Base-by-base conservation (phyloP, 306 rosid species). In the Castanea mollissima region DNA sequence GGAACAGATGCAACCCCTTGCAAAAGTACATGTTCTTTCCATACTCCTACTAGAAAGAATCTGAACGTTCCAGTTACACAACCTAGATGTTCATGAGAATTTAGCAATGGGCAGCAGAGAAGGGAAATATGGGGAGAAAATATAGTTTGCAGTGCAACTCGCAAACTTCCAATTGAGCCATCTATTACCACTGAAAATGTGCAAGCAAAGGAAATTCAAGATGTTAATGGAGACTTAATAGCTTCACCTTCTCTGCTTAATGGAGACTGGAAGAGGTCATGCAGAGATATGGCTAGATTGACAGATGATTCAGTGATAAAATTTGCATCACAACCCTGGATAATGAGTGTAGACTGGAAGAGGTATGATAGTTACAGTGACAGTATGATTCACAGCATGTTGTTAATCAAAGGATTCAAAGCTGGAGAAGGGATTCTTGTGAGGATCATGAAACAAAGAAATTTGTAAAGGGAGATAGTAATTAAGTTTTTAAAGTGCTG, bases 31-130 rank as follows among this genome's bases (percentile, higher is more conserved):
- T 84, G 75, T 32, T 76, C 63, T 71, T 85, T 93, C 29, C 96
- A 89, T 5, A 75, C 75, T 78, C 85, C 74, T 51, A 69, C 74
- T 16, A 85, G 77, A 82, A 60, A 72, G 34, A 77, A 80, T 31
- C 72, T 25, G 18, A 82, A 84, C 58, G 59, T 78, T 82, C 85
- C 87, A 23, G 69, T 78, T 72, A 75, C 92, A 27, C 93, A 88
- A 69, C 87, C 91, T 2, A 89, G 83, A 75, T 55, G 78, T 21
- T 56, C 85, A 23, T 85, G 97, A 91, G 91, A 92, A 34, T 81
- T 87, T 74, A 78, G 64, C 69, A 57, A 80, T 60, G 86, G 88
- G 74, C 20, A 74, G 46, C 86, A 76, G 82, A 87, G 69, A 35
- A 56, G 84, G 77, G 86, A 85, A 78, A 58, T 8, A 20, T 80